phyloP scores from a whole-genome alignment of 495 filamentous ascomycete genomes.

The Barbatosphaeria neglecta region DNA sequence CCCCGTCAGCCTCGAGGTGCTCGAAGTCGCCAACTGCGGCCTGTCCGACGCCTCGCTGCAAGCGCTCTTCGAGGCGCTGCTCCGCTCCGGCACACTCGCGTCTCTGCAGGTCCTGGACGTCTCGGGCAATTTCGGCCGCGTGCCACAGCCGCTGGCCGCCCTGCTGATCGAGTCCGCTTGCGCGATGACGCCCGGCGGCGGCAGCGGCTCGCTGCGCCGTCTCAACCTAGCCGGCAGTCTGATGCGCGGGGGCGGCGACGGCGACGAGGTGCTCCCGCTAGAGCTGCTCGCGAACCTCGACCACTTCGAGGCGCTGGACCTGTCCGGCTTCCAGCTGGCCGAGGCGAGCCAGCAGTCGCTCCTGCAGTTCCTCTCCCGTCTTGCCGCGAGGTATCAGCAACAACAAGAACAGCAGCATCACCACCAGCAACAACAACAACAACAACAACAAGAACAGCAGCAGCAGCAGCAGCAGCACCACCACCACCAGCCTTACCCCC shows the following conservation, averaged over 20 bases:
- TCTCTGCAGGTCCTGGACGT: slow-evolving; percentile 70
- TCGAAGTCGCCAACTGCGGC: slow-evolving; percentile 72
- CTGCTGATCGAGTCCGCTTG: not conserved
- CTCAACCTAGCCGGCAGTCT: slow-evolving; percentile 54
- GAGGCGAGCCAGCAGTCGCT: slow-evolving; percentile 47
- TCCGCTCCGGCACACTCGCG: slow-evolving; percentile 53
- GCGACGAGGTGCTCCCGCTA: not conserved
- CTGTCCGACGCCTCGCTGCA: slow-evolving; percentile 48
- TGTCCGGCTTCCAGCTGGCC: slow-evolving; percentile 52
- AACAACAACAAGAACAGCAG: slow-evolving; percentile 45
- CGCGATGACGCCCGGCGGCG: too few species aligned
- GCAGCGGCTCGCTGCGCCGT: slow-evolving; percentile 49
- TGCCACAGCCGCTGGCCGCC: slow-evolving; percentile 13
- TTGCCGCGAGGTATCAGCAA: slow-evolving; percentile 20
- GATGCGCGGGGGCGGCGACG: not conserved
- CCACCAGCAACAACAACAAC: slow-evolving; percentile 43
- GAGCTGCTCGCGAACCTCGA: slow-evolving; percentile 36
- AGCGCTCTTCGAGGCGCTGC: slow-evolving; percentile 45
- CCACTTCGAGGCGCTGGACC: slow-evolving; percentile 56
- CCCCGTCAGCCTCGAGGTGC: slow-evolving; percentile 22
- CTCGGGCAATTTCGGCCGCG: slow-evolving; percentile 61
- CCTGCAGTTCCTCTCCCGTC: slow-evolving; percentile 12
- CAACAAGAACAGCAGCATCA: slow-evolving; percentile 41
- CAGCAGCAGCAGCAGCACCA: too few species aligned
- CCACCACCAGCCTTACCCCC: slow-evolving; percentile 33